Base-by-base conservation (phyloP, 169 alveolate species). In the Plasmodium chabaudi region DNA sequence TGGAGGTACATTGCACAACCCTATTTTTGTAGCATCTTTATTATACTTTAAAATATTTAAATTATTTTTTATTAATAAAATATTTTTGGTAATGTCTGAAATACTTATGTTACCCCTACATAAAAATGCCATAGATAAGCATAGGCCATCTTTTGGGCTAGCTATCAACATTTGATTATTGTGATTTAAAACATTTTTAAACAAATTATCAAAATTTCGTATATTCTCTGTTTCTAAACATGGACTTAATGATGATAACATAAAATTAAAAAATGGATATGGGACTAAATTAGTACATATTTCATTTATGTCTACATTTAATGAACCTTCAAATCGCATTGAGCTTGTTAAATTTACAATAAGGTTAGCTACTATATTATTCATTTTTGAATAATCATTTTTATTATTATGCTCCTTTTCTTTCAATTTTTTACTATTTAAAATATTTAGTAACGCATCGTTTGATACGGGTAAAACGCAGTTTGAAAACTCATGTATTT, bases 271-370 rank as follows among this genome's bases (percentile, higher is more conserved):
- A 60, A 95, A 94, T 47, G 99, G 99, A 93, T 94, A 98, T 3
- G 99, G 99, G 25, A 98, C 98, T 79, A 98, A 89, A 87, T 98
- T 98, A 97, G 97, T 96, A 1, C 99, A 96, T 82, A 98, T 98
- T 93, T 98, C 99, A 90, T 98, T 98, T 73, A 98, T 86, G 89
- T 97, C 99, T 56, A 98, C 97, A 92, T 97, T 97, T 61, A 98
- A 87, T 34, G 97, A 95, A 5, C 99, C 99, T 88, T 97, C 98
- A 88, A 96, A 98, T 82, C 99, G 72, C 99, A 98, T 98, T 3
- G 99, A 96, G 70, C 98, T 93, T 17, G 98, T 97, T 70, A 97
- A 86, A 84, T 95, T 94, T 87, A 88, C 60, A 67, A 82, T 82
- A 55, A 82, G 86, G 23, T 82, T 82, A 55, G 90, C 90, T 42